Evolutionary conservation across 495 filamentous ascomycete species (phyloP), one percentile per base, ranked within the genome.

Genomic region (Annulohypoxylon moriforme): DNA sequence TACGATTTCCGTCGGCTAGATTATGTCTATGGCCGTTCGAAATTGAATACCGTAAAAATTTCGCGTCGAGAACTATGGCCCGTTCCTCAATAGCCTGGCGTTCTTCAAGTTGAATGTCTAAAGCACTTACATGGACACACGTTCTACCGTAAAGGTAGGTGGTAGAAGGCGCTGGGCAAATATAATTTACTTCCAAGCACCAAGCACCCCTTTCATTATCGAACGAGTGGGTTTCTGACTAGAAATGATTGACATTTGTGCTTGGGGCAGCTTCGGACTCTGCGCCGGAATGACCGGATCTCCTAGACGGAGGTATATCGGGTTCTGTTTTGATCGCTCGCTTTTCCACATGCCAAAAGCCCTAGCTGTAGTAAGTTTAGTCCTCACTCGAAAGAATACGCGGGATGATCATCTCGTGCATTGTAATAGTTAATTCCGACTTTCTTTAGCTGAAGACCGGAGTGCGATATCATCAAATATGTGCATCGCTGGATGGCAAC

Each of bases 301-400:
- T n/a, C 14, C 60, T 40, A 16, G 14, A 34, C 25, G 14, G 52
- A 65, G 50, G 38, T 27, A 57, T 36, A 57, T 34, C 22, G 24
- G 25, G 20, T 18, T 34, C 18, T 57, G 6, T 18, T 34, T 13
- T 57, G 6, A 24, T 10, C 6, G 8, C 18, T 36, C 27, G 25
- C 25, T 65, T 16, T 50, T 14, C 34, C 40, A 11, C 4, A n/a
- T 44, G 16, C 22, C 47, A 36, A 24, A 22, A 16, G 10, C 33
- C 3, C 22, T n/a, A 18, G 13, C 34, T 53, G 61, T 20, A 18
- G 49, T 29, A 44, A 64, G 33, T 25, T 44, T 47, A 38, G 27
- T 42, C 24, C 9, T 44, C 10, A 34, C 52, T 34, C 16, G 11
- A 47, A 44, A 44, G 4, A 27, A 55, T 16, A 34, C 18, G 22